Conservation (phyloP, 2,329 filamentous ascomycete species). For the Xylariaceae sp. region DNA sequence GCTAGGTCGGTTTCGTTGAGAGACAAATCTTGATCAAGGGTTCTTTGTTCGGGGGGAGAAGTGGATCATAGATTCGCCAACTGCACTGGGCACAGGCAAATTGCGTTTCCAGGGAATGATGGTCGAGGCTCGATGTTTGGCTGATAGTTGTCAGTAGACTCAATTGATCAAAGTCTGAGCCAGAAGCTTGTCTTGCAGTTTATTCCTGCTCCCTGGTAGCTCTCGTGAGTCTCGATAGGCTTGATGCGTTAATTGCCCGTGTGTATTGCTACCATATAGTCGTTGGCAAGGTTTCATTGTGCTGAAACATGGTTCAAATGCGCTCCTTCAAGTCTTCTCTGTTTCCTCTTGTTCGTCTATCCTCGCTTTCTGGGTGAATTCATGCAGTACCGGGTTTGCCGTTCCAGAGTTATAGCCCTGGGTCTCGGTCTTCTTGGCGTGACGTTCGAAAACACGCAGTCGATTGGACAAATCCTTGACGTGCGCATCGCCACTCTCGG, state of each 20-base stretch:
- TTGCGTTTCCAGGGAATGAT: no score
- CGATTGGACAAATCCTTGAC: conserved; percentile 75
- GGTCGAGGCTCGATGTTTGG: no score
- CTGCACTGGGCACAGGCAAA: no score
- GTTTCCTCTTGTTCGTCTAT: conserved; percentile 58
- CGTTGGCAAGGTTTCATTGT: not conserved
- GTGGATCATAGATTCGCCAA: no score
- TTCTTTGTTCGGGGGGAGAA: no score
- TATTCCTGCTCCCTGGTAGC: no score
- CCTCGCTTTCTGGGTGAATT: conserved; percentile 43
- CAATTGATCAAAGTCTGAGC: no score
- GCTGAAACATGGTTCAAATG: not conserved
- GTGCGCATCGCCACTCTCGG: conserved; percentile 78
- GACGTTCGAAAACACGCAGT: conserved; percentile 58
- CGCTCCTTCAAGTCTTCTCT: conserved; percentile 23
- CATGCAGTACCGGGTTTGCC: conserved; percentile 23
- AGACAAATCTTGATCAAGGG: no score
- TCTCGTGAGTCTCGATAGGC: no score
- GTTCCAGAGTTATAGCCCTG: not conserved
- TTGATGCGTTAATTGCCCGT: not conserved
- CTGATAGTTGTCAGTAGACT: no score
- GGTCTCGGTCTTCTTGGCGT: conserved; percentile 1
- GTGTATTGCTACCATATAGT: not conserved
- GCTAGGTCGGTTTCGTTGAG: no score
- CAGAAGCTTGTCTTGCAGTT: no score